Percentiles rank a stretch among this genome's conserved stretches.
These are phyloP conservation scores for Balakata baccata DNA, from an alignment of 345 rosid genomes.

Conservation along the genomic window DNA sequence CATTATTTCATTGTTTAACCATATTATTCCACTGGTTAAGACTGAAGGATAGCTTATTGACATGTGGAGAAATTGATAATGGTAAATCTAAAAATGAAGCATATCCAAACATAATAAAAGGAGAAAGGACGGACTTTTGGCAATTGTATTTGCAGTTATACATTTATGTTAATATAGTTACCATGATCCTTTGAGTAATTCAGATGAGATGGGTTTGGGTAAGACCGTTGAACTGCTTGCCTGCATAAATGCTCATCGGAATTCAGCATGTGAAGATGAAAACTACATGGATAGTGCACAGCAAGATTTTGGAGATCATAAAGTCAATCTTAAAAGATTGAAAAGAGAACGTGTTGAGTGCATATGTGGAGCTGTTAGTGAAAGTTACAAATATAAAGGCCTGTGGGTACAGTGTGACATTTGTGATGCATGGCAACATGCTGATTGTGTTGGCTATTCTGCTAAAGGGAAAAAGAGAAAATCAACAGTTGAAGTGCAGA, in stretches of 20 bases:
- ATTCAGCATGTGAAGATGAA: constrained; percentile 44
- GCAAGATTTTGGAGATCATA: constrained; percentile 34
- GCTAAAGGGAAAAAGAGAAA: constrained; percentile 54
- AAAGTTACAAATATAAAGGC: constrained; percentile 70
- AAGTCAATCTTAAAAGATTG: constrained; percentile 50
- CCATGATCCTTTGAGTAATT: constrained; percentile 26
- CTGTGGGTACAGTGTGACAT: constrained; percentile 94
- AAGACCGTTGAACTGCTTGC: constrained; percentile 97
- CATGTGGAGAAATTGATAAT: neutral
- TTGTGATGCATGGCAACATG: constrained; percentile 99
- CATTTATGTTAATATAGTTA: neutral
- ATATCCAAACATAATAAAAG: neutral
- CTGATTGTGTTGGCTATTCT: constrained; percentile 93
- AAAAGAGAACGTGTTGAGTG: constrained; percentile 93
- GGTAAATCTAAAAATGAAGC: neutral
- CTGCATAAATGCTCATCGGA: constrained; percentile 70
- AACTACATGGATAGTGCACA: constrained; percentile 20
- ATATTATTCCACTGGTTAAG: neutral
- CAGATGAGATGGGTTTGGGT: constrained; percentile 99
- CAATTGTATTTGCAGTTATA: neutral
- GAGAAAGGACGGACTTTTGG: neutral
- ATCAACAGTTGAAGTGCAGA: constrained; percentile 33
- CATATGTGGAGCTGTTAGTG: constrained; percentile 91
- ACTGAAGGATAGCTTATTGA: neutral
- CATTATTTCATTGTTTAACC: neutral